Percentiles rank a stretch among this genome's conserved stretches.
These are phyloP conservation scores for Amanita inopinata DNA, from an alignment of 768 basidiomycete species.

Conservation along the genomic window DNA sequence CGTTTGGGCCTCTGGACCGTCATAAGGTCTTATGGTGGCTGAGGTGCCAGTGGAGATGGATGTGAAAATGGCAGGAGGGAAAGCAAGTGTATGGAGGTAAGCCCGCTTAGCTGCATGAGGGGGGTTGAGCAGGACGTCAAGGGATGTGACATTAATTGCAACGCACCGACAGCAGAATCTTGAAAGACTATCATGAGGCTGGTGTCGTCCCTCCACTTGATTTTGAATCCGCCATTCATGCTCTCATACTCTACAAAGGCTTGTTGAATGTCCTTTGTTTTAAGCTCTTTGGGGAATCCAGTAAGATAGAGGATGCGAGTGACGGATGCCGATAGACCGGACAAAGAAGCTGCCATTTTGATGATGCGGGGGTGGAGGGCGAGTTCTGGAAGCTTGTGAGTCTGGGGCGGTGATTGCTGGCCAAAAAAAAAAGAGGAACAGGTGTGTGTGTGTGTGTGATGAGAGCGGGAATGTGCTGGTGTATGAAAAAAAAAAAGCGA, in stretches of 20 bases:
- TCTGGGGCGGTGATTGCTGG: conserved; percentile 5
- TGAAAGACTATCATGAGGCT: conserved; percentile 91
- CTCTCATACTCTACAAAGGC: conserved; percentile 88
- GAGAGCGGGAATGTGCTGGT: conserved; percentile 15
- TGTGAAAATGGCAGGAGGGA: conserved; percentile 63
- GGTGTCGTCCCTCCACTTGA: conserved; percentile 98
- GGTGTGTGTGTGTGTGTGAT: background rate
- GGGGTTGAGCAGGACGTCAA: conserved; percentile 5
- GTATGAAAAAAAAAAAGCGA: conserved; percentile 8
- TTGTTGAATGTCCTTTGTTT: conserved; percentile 91
- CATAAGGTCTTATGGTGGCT: conserved; percentile 81
- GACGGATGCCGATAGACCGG: conserved; percentile 86
- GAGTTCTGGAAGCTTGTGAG: conserved; percentile 8
- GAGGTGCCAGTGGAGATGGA: conserved; percentile 40
- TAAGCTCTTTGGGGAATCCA: conserved; percentile 93
- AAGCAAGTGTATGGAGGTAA: conserved; percentile 83
- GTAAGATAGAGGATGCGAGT: conserved; percentile 89
- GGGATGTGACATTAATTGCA: conserved; percentile 3
- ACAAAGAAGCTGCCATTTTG: conserved; percentile 66
- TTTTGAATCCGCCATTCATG: conserved; percentile 88
- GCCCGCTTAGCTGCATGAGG: conserved; percentile 74
- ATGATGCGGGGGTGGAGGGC: conserved; percentile 9
- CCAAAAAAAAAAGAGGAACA: background rate
- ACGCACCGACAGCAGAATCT: conserved; percentile 84
- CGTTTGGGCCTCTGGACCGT: conserved; percentile 83